Evolutionary conservation across 768 basidiomycete species (phyloP), one percentile per base, ranked within the genome.

Genomic region (Gautieria morchelliformis): DNA sequence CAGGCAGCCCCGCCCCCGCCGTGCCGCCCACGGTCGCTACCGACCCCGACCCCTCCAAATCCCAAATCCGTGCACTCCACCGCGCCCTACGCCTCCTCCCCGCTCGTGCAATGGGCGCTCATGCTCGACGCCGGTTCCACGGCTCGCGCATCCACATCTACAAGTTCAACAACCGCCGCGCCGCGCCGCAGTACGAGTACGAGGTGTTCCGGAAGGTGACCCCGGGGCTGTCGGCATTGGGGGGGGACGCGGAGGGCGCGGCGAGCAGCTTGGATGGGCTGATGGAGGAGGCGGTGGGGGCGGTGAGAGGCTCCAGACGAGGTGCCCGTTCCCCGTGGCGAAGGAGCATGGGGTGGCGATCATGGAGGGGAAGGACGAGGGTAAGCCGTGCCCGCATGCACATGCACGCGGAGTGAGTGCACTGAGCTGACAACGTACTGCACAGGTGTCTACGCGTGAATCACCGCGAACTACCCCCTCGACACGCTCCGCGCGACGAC

Each of bases 311-410:
- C 62, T 96, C 58, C 72, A 73, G 60, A 65, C 65, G 3, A 72
- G 69, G 58, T 95, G 85, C 63, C 84, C 85, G 10, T 98, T 97
- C 72, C 72, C 68, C 27, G 60, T 87, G 40, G 73, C 75, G n/a
- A 70, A 78, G 24, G 72, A 74, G 60, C 82, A 83, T 50, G 82
- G 80, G 1, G 92, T 95, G 35, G 81, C 78, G 42, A 84, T 97
- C 60, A 94, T 97, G 94, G 94, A 96, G 61, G 94, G 94, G 7
- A 80, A 84, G 62, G 94, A 98, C 67, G 95, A 97, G 70, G 95
- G 92, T 67, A 53, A 32, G 59, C 61, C 14, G 11, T 9, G 44
- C 40, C n/a, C n/a, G n/a, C n/a, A n/a, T n/a, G n/a, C n/a, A n/a
- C n/a, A n/a, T n/a, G n/a, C n/a, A n/a, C n/a, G n/a, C n/a, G n/a